Evolutionary conservation across 495 filamentous ascomycete genomes (phyloP), one percentile per base, ranked within the genome.

Genomic region (Aspergillus ostianus): DNA sequence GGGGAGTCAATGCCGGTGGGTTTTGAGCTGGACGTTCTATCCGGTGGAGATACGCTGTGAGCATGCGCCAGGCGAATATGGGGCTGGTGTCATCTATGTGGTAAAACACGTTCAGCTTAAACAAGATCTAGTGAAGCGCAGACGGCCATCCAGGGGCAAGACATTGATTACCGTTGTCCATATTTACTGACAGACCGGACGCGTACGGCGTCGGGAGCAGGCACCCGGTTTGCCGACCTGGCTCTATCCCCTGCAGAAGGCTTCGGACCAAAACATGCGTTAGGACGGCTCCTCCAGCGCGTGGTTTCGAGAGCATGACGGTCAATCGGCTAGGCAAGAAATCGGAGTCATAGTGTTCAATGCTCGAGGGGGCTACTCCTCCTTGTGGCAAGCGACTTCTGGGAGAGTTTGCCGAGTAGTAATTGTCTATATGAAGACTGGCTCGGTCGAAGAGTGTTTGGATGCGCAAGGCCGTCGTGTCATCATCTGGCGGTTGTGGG

Each of bases 371-470:
- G 30, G 30, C 2, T 12, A 32, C 30, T 32, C 30, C 30, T 32
- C 66, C 54, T 1, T 36, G 55, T 0, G 51, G 53, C 19, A 62
- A 53, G 12, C 13, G 26, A 26, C 32, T 27, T 15, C 41, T 15
- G 3, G 41, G 27, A n/a, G 44, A 21, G 12, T 44, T 41, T 8
- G 55, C 41, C 4, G 62, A 53, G 52, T 74, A 74, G 55, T 62
- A 71, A 23, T 74, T 73, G 23, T 72, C 70, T 23, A 74, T 57
- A 27, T 74, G 70, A 2, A 71, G 59, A 41, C 58, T 53, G 19
- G 60, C 62, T 26, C 66, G 68, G 54, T 74, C 70, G 62, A 69
- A 66, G 5, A 74, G 47, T 0, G 68, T 65, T 21, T 65, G 55
- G 10, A 70, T 59, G 5, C 60, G 50, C 12, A 21, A 52, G 1